Conservation (phyloP, 2,329 filamentous ascomycete genomes). For the Pleurostoma richardsiae region DNA sequence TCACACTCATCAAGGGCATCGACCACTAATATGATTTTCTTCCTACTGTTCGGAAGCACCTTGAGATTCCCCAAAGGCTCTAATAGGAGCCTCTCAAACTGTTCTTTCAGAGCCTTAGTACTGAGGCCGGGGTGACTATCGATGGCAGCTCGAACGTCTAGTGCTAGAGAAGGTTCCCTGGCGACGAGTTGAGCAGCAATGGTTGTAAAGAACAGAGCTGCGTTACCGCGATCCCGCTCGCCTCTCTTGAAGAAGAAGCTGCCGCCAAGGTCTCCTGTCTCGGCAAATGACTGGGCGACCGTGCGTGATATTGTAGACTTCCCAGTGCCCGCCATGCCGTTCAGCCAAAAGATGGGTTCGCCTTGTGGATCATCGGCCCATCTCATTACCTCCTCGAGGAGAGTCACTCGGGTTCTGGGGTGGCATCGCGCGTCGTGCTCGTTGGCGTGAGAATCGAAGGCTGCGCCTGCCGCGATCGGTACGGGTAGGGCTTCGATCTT, state of each 20-base stretch:
- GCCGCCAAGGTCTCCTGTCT: slow-evolving; percentile 9
- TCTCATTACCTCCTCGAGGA: slow-evolving; percentile 20
- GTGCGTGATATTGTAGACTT: slow-evolving; percentile 33
- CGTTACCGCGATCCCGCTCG: neutral
- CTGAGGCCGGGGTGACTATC: slow-evolving; percentile 25
- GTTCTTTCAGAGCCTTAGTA: slow-evolving; percentile 22
- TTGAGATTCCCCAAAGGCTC: slow-evolving; percentile 27
- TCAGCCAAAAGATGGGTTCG: slow-evolving; percentile 27
- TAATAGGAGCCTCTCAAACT: slow-evolving; percentile 33
- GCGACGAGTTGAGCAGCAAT: slow-evolving; percentile 12
- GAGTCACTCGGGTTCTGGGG: slow-evolving; percentile 20
- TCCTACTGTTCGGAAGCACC: slow-evolving; percentile 9
- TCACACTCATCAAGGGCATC: slow-evolving; percentile 44
- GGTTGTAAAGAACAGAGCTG: neutral
- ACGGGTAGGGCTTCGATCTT: slow-evolving; percentile 2
- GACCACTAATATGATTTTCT: slow-evolving; percentile 29
- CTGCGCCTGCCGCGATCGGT: slow-evolving; percentile 4
- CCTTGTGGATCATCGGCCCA: slow-evolving; percentile 18
- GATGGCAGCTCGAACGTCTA: slow-evolving; percentile 27
- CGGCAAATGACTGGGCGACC: slow-evolving; percentile 12
- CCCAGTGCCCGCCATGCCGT: slow-evolving; percentile 31
- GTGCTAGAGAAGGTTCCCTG: slow-evolving; percentile 17
- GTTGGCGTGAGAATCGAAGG: slow-evolving; percentile 11
- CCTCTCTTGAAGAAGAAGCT: slow-evolving; percentile 13
- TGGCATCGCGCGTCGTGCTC: slow-evolving; percentile 21